phyloP scores from a whole-genome alignment of 1,284 basidiomycete genomes.

The Stereum hirsutum region DNA sequence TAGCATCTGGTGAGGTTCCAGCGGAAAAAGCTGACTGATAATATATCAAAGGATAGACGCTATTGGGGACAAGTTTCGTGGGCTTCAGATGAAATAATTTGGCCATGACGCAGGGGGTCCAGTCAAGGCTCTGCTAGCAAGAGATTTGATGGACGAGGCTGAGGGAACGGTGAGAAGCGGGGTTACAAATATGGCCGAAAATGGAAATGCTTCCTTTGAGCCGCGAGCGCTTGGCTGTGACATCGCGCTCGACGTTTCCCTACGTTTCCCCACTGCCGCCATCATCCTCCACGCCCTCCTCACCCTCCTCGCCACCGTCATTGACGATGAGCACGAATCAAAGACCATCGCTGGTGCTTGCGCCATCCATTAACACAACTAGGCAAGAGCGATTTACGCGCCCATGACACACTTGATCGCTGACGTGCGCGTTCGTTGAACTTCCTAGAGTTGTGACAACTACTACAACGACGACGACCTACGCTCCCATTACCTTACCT shows the following conservation, averaged over 20 bases:
- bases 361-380: constrained; percentile 71
- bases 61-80: not conserved
- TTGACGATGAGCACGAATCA: constrained; percentile 42
- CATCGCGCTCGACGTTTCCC: not conserved
- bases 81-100: not conserved
- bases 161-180: not conserved
- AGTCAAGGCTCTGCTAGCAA: not conserved
- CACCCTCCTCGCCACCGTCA: constrained; percentile 15
- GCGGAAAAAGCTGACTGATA: not conserved
- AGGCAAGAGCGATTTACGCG: constrained; percentile 59
- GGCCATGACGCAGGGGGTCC: not conserved
- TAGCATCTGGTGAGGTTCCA: not conserved
- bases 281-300: constrained; percentile 3
- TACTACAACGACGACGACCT: constrained; percentile 77
- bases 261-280: constrained; percentile 7
- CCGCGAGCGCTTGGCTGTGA: not conserved
- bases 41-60: not conserved
- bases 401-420: too few species aligned
- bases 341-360: constrained; percentile 56
- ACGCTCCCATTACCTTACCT: constrained; percentile 73
- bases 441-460: constrained; percentile 68
- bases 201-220: not conserved
- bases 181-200: not conserved
- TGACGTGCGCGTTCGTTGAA: constrained; percentile 7
- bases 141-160: not conserved